A percentile compares a stretch with the other conserved stretches of the same genome.
These are phyloP conservation scores for Cladophialophora immunda DNA, from an alignment of 2,329 filamentous ascomycete species.

Conservation along the genomic window DNA sequence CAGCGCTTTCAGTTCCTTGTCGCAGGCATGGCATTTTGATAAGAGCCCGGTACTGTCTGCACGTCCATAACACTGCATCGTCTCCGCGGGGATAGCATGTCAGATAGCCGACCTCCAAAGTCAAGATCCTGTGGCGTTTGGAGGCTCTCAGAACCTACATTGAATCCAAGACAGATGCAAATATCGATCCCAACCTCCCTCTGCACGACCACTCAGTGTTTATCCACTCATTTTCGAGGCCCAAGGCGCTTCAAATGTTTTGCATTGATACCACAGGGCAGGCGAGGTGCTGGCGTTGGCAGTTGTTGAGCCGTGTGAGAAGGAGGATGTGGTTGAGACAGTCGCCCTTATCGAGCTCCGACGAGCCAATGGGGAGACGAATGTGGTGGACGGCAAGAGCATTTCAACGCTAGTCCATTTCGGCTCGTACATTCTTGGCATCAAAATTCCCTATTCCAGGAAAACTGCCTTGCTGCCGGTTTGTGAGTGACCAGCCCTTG, in stretches of 20 bases:
- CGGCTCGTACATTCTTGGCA: background rate
- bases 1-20: background rate
- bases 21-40: conserved; percentile 15
- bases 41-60: conserved; percentile 12
- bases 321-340: conserved; percentile 2
- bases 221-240: background rate
- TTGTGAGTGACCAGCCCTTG: no score
- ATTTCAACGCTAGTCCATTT: background rate
- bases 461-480: no score
- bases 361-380: background rate
- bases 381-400: background rate
- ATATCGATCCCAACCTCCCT: background rate
- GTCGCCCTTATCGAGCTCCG: background rate
- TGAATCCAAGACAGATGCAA: background rate
- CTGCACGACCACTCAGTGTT: background rate
- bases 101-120: conserved; percentile 22
- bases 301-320: background rate
- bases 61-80: conserved; percentile 14
- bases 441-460: background rate
- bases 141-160: background rate
- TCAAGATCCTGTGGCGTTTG: conserved; percentile 11
- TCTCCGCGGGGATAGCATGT: conserved; percentile 28
- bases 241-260: background rate
- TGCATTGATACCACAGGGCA: background rate
- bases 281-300: background rate